Percentiles rank a stretch among this genome's conserved stretches.
These are phyloP conservation scores for Mucor sp. DNA, from an alignment of 371 early-diverging fungal species.

Conservation along the genomic window DNA sequence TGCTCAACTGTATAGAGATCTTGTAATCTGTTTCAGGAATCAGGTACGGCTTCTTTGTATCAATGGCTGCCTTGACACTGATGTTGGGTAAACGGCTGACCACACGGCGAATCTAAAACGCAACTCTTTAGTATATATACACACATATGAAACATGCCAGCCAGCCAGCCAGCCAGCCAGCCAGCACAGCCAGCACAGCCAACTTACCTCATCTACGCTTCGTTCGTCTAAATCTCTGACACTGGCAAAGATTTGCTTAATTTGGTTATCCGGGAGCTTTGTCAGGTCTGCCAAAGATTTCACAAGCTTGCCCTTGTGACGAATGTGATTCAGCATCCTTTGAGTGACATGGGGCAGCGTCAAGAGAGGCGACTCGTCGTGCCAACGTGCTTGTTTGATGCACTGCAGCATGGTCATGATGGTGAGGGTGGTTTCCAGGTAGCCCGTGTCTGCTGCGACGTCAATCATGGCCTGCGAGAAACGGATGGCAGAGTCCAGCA, in stretches of 20 bases:
- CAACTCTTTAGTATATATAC: constrained; percentile 9
- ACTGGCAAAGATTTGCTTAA: constrained; percentile 52
- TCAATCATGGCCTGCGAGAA: constrained; percentile 93
- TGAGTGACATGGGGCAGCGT: constrained; percentile 71
- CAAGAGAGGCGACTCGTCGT: constrained; percentile 68
- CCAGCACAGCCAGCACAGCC: no score
- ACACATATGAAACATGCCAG: not conserved
- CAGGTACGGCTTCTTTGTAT: constrained; percentile 45
- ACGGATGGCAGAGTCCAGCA: constrained; percentile 91
- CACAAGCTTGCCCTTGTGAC: constrained; percentile 39
- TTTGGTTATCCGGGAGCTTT: constrained; percentile 48
- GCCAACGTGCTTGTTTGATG: constrained; percentile 90
- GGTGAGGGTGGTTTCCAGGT: constrained; percentile 60
- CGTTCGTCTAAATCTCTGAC: constrained; percentile 38
- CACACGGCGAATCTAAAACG: constrained; percentile 55
- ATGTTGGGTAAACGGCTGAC: constrained; percentile 62
- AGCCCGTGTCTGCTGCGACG: constrained; percentile 75
- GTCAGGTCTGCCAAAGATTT: constrained; percentile 50
- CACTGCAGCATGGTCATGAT: constrained; percentile 82
- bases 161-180: no score
- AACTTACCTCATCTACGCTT: constrained; percentile 43
- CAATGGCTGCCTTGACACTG: constrained; percentile 45
- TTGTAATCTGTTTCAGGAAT: constrained; percentile 54
- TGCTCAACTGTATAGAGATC: constrained; percentile 46
- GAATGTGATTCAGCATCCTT: constrained; percentile 38